A percentile compares a stretch with the other conserved stretches of the same genome.
phyloP scores from a whole-genome alignment of 192 early-diverging fungal genomes.

The Irineochytrium annulatum region DNA sequence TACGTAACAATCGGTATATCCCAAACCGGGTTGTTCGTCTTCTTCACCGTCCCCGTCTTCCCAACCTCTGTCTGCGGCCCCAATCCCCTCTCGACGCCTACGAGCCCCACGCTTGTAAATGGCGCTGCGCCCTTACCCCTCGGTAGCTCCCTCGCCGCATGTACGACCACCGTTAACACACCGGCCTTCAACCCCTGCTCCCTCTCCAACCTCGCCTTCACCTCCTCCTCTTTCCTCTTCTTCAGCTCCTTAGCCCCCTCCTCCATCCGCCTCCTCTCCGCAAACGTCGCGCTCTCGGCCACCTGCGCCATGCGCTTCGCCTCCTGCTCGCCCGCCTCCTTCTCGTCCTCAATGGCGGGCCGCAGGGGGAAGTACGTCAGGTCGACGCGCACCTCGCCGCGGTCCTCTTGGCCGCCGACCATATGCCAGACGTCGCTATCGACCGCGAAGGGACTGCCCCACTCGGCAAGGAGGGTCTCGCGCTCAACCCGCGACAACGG shows the following conservation, averaged over 20 bases:
- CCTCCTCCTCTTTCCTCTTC: background rate
- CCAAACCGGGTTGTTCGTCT: constrained; percentile 79
- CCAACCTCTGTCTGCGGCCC: constrained; percentile 6
- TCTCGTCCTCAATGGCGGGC: background rate
- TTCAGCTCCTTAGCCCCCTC: background rate
- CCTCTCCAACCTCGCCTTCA: background rate
- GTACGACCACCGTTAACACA: constrained; percentile 35
- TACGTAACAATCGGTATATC: constrained; percentile 63
- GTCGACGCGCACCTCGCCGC: constrained; percentile 15
- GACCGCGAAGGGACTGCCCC: constrained; percentile 41
- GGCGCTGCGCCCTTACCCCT: constrained; percentile 37
- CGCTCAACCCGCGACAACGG: constrained; percentile 28
- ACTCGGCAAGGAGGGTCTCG: constrained; percentile 37
- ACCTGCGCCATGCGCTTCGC: background rate
- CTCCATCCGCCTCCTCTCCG: background rate
- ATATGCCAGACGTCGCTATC: constrained; percentile 35
- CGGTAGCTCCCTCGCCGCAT: constrained; percentile 41
- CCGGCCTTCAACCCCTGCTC: constrained; percentile 19
- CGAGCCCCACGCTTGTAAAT: constrained; percentile 39
- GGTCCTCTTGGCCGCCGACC: background rate
- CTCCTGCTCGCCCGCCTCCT: background rate
- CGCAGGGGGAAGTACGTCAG: constrained; percentile 10
- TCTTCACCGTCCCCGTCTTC: constrained; percentile 61
- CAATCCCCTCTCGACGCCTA: too few relatives aligned
- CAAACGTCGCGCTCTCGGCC: background rate